Evolutionary conservation across 2,329 filamentous ascomycete genomes (phyloP), one percentile per base, ranked within the genome.

Genomic region (Celoporthe dispersa): DNA sequence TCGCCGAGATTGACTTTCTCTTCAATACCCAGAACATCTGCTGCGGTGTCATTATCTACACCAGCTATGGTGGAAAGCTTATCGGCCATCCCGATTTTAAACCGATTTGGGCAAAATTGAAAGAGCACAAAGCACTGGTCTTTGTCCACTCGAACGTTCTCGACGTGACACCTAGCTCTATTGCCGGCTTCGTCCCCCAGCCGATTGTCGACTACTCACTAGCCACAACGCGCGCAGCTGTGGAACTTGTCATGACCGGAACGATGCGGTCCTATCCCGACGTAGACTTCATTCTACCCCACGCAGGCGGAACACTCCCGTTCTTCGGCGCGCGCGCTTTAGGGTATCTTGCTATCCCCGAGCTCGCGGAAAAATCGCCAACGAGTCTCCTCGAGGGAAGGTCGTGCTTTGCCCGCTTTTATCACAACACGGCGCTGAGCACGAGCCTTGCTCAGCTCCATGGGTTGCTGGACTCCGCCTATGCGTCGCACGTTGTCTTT

Each of bases 261-360:
- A 79, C 76, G 0, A 51, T 80, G 7, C 71, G 72, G 3, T 72
- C 76, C 1, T 76, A 74, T 44, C 76, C 77, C 0, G 73, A 79
- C 55, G 78, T 80, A 68, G 82, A 82, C 31, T 76, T 85, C 37
- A 84, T 85, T 64, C 74, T 85, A 0, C 80, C 80, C 0, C 84
- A 85, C 69, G 82, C 80, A 0, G 84, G 83, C 1, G 83, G 84
- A 0, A 78, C 81, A 0, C 72, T 84, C 0, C 82, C 83, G 0
- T 83, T 77, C 33, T 64, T 85, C 0, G 75, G 78, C 1, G 68
- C 73, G 4, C 77, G 81, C 1, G 72, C 73, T 14, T 63, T 73
- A 22, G 67, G 66, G 12, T 64, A 48, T 0, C 31, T 74, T 4
- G 55, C 25, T 25, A 62, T 75, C 5, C 64, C 70, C 0, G 63